Evolutionary conservation across 2,329 filamentous ascomycete species (phyloP), one percentile per base, ranked within the genome.

Genomic region (Seiridium unicorne): DNA sequence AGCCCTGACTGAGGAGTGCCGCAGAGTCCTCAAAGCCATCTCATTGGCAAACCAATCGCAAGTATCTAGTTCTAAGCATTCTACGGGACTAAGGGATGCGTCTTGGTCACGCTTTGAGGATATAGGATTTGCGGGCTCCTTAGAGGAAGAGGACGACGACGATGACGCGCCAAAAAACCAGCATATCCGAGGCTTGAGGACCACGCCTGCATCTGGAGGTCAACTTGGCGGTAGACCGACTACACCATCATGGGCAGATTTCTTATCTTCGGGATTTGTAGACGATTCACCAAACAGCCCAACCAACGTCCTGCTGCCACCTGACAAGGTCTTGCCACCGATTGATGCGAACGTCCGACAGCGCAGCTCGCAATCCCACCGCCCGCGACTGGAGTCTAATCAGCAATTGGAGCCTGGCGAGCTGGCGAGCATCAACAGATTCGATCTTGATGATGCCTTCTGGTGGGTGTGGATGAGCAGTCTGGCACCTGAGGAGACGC

Each of bases 401-500:
- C 76, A 77, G 32, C 81, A 86, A 46, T 80, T 97, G 0, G 93
- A 97, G 65, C 95, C 94, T 0, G 95, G 93, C 56, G 95, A 99
- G 80, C 83, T 99, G 60, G 95, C 95, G 36, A 98, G 93, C 72
- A 97, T 99, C 70, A 90, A 86, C 32, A 84, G 84, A 44, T 85
- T 98, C 60, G 89, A 95, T 63, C 81, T 99, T 4, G 95, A 99
- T 68, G 94, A 98, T 73, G 90, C 93, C 1, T 99, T 99, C 74
- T 99, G 95, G 95, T 98, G 95, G 94, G 95, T 98, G 3, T 99
- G 95, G 95, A 98, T 99, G 83, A 96, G 88, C 67, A 98, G 94
- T 81, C 79, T 99, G 69, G 93, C 94, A 1, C 90, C 88, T 0
- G 95, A 99, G 70, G 95, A 99, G 77, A 91, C 93, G 0, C 76